Base-by-base conservation (phyloP, 139 green algal species). In the Picochlorum sp. region DNA sequence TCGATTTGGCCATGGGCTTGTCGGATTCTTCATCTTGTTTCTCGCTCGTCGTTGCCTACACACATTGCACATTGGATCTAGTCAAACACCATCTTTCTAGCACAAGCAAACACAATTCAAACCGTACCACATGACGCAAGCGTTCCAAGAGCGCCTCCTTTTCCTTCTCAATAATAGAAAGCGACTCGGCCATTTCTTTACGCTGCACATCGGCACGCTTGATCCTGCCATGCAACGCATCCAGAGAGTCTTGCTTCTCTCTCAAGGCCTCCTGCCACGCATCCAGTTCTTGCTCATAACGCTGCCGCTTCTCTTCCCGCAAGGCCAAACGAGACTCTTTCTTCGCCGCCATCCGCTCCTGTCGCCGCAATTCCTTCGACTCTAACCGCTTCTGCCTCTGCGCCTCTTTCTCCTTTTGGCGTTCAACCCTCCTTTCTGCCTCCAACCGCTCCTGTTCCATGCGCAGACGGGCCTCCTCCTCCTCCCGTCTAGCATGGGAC, bases 251-350 rank as follows among this genome's bases (percentile, higher is more conserved):
- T 60, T 60, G 26, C 37, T 54, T 63, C 52, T 75, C 62, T 6
- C n/a, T 56, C 49, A 75, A 51, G 28, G 61, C 60, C 26, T 55
- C 51, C 51, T 75, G 24, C 69, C 69, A 75, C 2, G 50, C 50
- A 23, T 50, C 37, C 28, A 61, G 37, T 51, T 60, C 51, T 24
- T 75, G 62, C 6, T 61, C 69, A 41, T 60, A 75, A 18, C 62
- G 62, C 7, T 45, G 23, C 26, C 28, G 38, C 44, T 66, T 62
- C 26, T 75, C 69, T 4, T 61, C 62, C 1, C 21, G 18, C 4
- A 51, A 51, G 1, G 45, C 38, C 14, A 50, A 44, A 7, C n/a
- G 21, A 26, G 11, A 23, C 11, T 37, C 62, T n/a, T 24, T 21
- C 62, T 75, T 65, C 16, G 62, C 69, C 10, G 50, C 51, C 26